Evolutionary conservation across 345 rosid genomes (phyloP).

Genomic region (Triadica sebifera): DNA sequence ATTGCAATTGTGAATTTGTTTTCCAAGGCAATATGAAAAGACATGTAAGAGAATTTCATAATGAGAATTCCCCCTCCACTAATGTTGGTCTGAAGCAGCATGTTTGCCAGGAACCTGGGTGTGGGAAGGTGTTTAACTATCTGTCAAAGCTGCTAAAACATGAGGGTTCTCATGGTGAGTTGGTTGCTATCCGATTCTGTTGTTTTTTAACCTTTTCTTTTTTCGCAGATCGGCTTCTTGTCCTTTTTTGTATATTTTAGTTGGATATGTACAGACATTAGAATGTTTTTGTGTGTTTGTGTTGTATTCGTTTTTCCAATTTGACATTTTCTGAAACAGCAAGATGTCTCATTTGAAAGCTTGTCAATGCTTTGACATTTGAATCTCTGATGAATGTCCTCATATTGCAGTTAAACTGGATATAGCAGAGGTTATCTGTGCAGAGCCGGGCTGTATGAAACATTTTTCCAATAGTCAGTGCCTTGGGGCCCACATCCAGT

Average conservation of each 20-base stretch:
- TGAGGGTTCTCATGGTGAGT: conserved; percentile 70
- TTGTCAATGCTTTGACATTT: background rate
- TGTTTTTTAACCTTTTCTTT: background rate
- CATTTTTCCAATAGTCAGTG: conserved; percentile 66
- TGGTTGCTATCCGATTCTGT: background rate
- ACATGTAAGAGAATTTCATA: conserved; percentile 56
- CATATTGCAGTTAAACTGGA: conserved; percentile 62
- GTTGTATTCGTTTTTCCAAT: background rate
- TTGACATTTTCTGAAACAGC: background rate
- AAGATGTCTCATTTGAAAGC: too few species aligned
- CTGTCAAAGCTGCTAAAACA: conserved; percentile 63
- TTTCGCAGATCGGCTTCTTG: background rate
- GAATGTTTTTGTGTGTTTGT: background rate
- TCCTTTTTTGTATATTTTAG: background rate
- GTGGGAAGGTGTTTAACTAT: conserved; percentile 71
- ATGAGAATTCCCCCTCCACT: conserved; percentile 21
- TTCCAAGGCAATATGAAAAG: conserved; percentile 55
- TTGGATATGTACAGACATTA: background rate
- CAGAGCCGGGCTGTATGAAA: conserved; percentile 71
- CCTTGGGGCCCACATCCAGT: conserved; percentile 58
- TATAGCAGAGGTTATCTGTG: conserved; percentile 68
- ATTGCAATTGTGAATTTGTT: conserved; percentile 49
- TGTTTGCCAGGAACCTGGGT: conserved; percentile 68
- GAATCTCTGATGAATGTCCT: conserved; percentile 15
- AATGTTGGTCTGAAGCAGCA: conserved; percentile 30